These are phyloP conservation scores for Beauveria sp. DNA, from an alignment of 2,329 filamentous ascomycete genomes.

Conservation along the genomic window DNA sequence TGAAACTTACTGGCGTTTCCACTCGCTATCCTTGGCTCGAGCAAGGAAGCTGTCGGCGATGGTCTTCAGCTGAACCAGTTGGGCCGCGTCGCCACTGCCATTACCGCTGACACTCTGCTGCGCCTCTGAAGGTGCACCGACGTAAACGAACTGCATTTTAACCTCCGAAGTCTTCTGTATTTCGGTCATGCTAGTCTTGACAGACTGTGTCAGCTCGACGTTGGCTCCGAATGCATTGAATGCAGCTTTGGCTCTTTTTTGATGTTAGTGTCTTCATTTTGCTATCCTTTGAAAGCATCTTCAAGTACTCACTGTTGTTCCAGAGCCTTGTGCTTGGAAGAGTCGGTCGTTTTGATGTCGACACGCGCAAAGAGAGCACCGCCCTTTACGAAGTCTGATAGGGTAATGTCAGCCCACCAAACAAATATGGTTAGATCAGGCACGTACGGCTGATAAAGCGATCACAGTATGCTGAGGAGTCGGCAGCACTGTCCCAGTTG, in stretches of 20 bases:
- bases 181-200: neutral
- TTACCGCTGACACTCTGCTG: neutral
- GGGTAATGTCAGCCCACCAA: neutral
- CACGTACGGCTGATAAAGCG: neutral
- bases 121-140: neutral
- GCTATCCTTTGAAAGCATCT: neutral
- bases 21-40: neutral
- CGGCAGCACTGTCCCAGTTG: neutral
- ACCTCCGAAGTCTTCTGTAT: neutral
- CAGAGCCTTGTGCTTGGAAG: neutral
- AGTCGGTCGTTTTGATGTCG: neutral
- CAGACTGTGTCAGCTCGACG: neutral
- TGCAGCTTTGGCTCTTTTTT: neutral
- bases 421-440: neutral
- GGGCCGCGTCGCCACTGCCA: neutral
- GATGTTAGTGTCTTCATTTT: neutral
- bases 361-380: neutral
- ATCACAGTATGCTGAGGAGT: neutral
- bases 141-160: neutral
- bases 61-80: neutral
- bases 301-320: neutral
- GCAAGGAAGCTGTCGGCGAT: neutral
- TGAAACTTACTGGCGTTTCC: neutral
- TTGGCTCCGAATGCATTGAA: neutral
- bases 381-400: neutral